Conservation (phyloP, 2,329 filamentous ascomycete species). For the Fusarium sp. region DNA sequence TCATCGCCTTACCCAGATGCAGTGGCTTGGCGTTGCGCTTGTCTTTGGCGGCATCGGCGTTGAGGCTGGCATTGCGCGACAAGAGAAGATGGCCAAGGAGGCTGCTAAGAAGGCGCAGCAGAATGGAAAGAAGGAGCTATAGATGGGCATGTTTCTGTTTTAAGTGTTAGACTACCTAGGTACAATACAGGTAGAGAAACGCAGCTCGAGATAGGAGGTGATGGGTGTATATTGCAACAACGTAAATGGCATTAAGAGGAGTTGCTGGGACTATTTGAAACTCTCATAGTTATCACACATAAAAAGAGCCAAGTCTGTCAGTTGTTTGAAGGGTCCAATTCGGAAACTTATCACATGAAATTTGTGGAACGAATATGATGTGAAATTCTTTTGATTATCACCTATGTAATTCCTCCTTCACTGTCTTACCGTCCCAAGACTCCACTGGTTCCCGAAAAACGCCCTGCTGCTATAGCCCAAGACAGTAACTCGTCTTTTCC, state of each 20-base stretch:
- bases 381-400: constrained; percentile 30
- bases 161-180: neutral
- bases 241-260: neutral
- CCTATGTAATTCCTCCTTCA: constrained; percentile 14
- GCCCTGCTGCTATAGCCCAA: constrained; percentile 41
- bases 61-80: constrained; percentile 82
- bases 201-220: neutral
- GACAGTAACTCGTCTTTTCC: constrained; percentile 32
- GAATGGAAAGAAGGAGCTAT: constrained; percentile 49
- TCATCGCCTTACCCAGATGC: constrained; percentile 85
- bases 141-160: neutral
- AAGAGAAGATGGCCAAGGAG: constrained; percentile 86
- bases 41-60: constrained; percentile 97
- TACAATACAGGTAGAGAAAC: neutral
- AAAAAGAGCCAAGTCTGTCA: neutral
- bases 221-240: neutral
- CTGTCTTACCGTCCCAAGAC: constrained; percentile 21
- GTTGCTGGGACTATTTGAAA: neutral
- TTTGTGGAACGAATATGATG: neutral
- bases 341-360: neutral
- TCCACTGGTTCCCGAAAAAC: constrained; percentile 35
- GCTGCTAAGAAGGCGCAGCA: constrained; percentile 61
- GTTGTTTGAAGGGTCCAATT: neutral
- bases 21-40: constrained; percentile 91
- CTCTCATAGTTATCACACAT: neutral